phyloP scores from a whole-genome alignment of 352 stramenopile genomes.

The Phytophthora kernoviae region DNA sequence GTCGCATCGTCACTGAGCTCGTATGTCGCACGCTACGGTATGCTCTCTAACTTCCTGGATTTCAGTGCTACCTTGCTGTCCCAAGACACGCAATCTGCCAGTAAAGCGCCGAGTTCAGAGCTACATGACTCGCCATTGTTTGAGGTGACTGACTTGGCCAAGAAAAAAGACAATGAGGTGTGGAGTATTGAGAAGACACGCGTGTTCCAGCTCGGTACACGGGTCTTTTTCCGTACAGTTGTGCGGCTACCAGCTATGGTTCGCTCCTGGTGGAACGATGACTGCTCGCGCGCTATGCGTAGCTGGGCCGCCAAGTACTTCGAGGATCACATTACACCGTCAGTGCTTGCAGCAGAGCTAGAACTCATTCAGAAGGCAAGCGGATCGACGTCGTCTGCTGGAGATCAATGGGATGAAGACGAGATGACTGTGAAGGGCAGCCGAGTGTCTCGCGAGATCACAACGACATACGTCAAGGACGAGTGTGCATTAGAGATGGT shows the following conservation, averaged over 20 bases:
- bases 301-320: slow-evolving; percentile 91
- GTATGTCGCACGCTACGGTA: slow-evolving; percentile 58
- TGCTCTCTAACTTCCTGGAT: slow-evolving; percentile 70
- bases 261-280: slow-evolving; percentile 91
- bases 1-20: slow-evolving; percentile 76
- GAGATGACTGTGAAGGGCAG: slow-evolving; percentile 90
- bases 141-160: slow-evolving; percentile 44
- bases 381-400: slow-evolving; percentile 27
- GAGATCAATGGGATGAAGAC: slow-evolving; percentile 61
- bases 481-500: slow-evolving; percentile 92
- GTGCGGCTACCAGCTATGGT: slow-evolving; percentile 86
- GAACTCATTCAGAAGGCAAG: slow-evolving; percentile 72
- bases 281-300: slow-evolving; percentile 77
- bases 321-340: slow-evolving; percentile 86
- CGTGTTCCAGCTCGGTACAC: slow-evolving; percentile 59
- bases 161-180: slow-evolving; percentile 24
- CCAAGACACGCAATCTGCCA: slow-evolving; percentile 48
- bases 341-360: slow-evolving; percentile 77
- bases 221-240: slow-evolving; percentile 84
- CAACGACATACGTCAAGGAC: slow-evolving; percentile 93
- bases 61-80: slow-evolving; percentile 67
- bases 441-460: slow-evolving; percentile 89
- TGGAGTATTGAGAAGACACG: slow-evolving; percentile 45
- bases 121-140: slow-evolving; percentile 62
- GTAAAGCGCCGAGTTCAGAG: slow-evolving; percentile 28